Base-by-base conservation (phyloP, 495 filamentous ascomycete genomes). In the Xylaria telfairii region DNA sequence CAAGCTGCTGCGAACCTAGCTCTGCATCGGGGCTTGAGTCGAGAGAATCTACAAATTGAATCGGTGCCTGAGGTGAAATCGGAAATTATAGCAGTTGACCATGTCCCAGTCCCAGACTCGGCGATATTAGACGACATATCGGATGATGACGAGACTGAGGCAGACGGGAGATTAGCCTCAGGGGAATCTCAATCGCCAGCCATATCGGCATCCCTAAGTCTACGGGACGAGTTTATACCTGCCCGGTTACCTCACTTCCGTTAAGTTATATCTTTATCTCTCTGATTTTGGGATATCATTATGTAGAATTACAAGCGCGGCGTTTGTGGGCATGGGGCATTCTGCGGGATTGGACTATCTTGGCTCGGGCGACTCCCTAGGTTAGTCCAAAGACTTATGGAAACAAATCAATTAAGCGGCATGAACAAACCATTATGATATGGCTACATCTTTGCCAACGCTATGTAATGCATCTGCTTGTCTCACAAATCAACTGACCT, bases 1-100 rank as follows among this genome's bases (percentile, higher is more conserved):
- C 79, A 88, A 66, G 92, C 90, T 34, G 95, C 95, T 1, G 87
- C 87, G 28, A 86, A 88, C 68, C 73, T 97, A 67, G 95, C 96
- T 17, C 73, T 88, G 24, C 86, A 89, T 69, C 87, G 90, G 41
- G 94, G 95, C 2, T 80, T 97, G 54, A 82, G 78, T 64, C 81
- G 73, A 41, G 79, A 84, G 61, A 79, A 76, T 28, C 41, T 76
- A 19, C 71, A 44, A 37, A 62, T 67, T 24, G 73, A 70, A 49
- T 71, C 76, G 30, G 75, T 77, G 34, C 73, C 67, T 26, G 76
- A 79, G 65, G 71, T 56, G 46, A 79, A 81, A 68, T 72, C 77
- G 19, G 77, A 79, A 71, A 60, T 75, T 12, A 44, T 75, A 49
- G 69, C 69, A 32, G 74, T 77, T 59, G 70, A 75, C 41, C 73